Percentiles rank a stretch among this genome's conserved stretches.
Conservation (phyloP, 2,329 filamentous ascomycete genomes). For the Beauveria sp. region DNA sequence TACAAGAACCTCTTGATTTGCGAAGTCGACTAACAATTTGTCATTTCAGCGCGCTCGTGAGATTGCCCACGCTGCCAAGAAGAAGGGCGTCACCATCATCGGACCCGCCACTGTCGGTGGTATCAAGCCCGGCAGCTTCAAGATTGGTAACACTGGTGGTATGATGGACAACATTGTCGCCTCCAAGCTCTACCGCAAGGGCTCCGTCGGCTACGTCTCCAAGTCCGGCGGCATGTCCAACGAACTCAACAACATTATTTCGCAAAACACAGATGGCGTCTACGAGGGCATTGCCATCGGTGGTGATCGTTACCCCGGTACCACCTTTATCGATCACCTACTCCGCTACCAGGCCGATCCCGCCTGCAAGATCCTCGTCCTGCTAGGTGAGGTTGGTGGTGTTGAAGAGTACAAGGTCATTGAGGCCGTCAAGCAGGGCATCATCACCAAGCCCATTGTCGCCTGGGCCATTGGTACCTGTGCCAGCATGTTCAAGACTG, state of each 20-base stretch:
- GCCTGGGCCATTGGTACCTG: slow-evolving; percentile 99
- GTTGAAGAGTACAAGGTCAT: slow-evolving; percentile 99
- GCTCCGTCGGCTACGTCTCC: slow-evolving; percentile 97
- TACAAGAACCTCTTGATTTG: neutral
- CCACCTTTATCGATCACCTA: slow-evolving; percentile 98
- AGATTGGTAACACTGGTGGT: slow-evolving; percentile 99
- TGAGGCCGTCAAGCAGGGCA: slow-evolving; percentile 88
- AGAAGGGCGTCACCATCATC: slow-evolving; percentile 99
- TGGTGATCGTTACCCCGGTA: slow-evolving; percentile 97
- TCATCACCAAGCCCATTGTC: slow-evolving; percentile 97
- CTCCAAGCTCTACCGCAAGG: slow-evolving; percentile 99
- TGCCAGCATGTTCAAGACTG: slow-evolving; percentile 99
- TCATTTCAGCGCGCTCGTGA: slow-evolving; percentile 76
- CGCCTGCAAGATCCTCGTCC: slow-evolving; percentile 91
- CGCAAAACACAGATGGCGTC: slow-evolving; percentile 93
- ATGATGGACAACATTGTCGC: slow-evolving; percentile 99
- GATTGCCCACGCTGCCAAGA: slow-evolving; percentile 90
- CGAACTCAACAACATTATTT: slow-evolving; percentile 99
- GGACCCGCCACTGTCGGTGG: slow-evolving; percentile 97
- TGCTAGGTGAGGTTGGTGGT: slow-evolving; percentile 97
- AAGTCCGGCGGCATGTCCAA: slow-evolving; percentile 99
- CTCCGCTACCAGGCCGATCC: slow-evolving; percentile 94
- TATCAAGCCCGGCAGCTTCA: slow-evolving; percentile 98
- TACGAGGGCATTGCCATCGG: slow-evolving; percentile 99
- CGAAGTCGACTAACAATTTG: slow-evolving; percentile 15